phyloP scores from a whole-genome alignment of 2,329 filamentous ascomycete species.

The Intubia oerlemansii region DNA sequence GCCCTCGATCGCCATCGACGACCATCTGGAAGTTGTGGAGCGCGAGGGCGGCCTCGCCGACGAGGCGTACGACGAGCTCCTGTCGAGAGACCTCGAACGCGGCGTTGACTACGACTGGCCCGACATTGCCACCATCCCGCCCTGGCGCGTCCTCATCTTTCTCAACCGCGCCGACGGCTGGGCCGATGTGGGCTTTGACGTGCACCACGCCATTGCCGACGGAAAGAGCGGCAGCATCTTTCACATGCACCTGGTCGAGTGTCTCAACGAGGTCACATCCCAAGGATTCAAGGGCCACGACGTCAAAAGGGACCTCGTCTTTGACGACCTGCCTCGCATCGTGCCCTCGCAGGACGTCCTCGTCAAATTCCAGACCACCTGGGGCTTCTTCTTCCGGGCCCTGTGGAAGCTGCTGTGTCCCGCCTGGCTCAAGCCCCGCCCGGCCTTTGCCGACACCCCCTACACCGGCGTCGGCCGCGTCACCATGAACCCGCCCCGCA shows the following conservation, averaged over 20 bases:
- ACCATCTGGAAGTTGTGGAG: constrained; percentile 18
- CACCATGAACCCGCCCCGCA: constrained; percentile 15
- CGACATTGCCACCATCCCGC: constrained; percentile 18
- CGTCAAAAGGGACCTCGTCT: constrained; percentile 14
- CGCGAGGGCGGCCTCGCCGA: constrained; percentile 3
- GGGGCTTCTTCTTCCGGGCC: constrained; percentile 17
- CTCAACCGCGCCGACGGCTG: constrained; percentile 10
- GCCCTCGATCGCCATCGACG: constrained; percentile 18
- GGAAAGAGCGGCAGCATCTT: constrained; percentile 26
- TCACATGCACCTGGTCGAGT: constrained; percentile 22
- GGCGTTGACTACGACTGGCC: constrained; percentile 21
- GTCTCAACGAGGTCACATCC: constrained; percentile 19
- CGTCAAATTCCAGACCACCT: constrained; percentile 18
- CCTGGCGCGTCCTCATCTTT: constrained; percentile 25
- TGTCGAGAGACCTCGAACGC: constrained; percentile 15
- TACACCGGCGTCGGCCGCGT: constrained; percentile 20
- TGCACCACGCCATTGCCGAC: constrained; percentile 31
- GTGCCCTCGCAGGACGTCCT: constrained; percentile 19
- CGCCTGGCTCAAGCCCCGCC: constrained; percentile 12
- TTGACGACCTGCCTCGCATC: constrained; percentile 14
- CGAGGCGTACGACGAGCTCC: constrained; percentile 11
- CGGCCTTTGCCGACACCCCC: constrained; percentile 5
- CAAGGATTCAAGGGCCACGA: no score
- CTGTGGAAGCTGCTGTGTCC: constrained; percentile 21
- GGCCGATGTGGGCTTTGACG: constrained; percentile 23